A percentile compares a stretch with the other conserved stretches of the same genome.
Conservation (phyloP, 2,329 filamentous ascomycete species). For the Hymenoscyphus salicellus region DNA sequence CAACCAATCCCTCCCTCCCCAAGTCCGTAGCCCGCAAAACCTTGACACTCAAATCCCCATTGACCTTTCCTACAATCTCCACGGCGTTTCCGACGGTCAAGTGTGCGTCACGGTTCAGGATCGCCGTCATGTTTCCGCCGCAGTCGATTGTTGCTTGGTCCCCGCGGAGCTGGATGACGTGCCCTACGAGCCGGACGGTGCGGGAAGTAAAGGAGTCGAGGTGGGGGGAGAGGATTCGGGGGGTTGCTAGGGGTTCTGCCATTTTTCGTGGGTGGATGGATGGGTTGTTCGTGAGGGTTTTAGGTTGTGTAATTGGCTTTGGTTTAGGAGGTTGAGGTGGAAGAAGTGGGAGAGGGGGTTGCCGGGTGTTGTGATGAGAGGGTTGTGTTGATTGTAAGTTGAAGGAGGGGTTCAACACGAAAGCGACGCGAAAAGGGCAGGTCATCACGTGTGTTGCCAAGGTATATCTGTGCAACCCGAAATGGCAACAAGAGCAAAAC, state of each 20-base stretch:
- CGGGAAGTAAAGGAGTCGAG: conserved; percentile 71
- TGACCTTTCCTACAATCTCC: conserved; percentile 78
- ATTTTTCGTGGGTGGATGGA: conserved; percentile 44
- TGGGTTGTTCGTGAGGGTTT: not conserved
- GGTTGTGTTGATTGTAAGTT: not conserved
- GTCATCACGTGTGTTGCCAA: too few species aligned
- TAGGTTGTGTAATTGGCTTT: not conserved
- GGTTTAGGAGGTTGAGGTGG: not conserved
- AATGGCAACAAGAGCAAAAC: too few species aligned
- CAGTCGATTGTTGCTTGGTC: conserved; percentile 79
- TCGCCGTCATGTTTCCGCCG: conserved; percentile 69
- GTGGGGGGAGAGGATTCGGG: conserved; percentile 77
- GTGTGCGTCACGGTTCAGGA: conserved; percentile 71
- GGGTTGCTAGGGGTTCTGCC: conserved; percentile 66
- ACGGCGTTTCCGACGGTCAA: conserved; percentile 66
- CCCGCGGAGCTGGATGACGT: conserved; percentile 77
- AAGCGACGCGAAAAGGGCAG: too few species aligned
- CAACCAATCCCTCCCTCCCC: conserved; percentile 53
- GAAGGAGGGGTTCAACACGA: not conserved
- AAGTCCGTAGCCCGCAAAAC: conserved; percentile 69
- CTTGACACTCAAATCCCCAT: conserved; percentile 67
- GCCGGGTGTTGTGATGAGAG: not conserved
- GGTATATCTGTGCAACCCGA: too few species aligned
- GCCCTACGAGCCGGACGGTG: conserved; percentile 82
- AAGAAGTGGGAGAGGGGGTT: not conserved